Conservation (phyloP, 306 rosid genomes). For the Acmispon strigosus region DNA sequence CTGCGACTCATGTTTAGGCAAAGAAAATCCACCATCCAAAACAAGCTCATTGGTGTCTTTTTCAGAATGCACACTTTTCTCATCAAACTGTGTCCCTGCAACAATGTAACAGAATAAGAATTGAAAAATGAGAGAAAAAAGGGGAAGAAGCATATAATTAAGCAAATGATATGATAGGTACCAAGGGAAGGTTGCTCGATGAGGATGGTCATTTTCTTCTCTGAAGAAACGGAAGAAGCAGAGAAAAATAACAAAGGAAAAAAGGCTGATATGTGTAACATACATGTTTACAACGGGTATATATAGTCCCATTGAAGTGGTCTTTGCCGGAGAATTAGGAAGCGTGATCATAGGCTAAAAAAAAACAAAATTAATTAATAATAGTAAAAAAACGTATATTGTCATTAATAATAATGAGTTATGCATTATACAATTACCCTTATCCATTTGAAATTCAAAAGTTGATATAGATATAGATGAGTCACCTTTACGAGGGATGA, state of each 20-base stretch:
- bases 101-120: neutral
- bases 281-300: neutral
- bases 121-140: too few relatives aligned
- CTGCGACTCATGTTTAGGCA: too few relatives aligned
- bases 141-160: neutral
- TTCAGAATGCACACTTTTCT: constrained; percentile 16
- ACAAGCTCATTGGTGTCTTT: constrained; percentile 21
- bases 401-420: too few relatives aligned
- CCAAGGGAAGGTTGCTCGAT: constrained; percentile 38
- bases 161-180: neutral
- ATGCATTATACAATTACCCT: too few relatives aligned
- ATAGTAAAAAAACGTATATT: too few relatives aligned
- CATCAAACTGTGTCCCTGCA: neutral
- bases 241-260: neutral
- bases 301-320: constrained; percentile 21
- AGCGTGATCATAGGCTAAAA: constrained; percentile 23
- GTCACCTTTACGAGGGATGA: too few relatives aligned
- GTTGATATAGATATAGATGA: too few relatives aligned
- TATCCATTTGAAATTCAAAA: too few relatives aligned
- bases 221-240: neutral
- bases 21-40: constrained; percentile 35
- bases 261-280: neutral
- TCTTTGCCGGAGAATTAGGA: constrained; percentile 36
- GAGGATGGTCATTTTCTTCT: constrained; percentile 38
- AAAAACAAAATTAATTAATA: too few relatives aligned